These are phyloP conservation scores for Rhinocladiella similis DNA, from an alignment of 2,329 filamentous ascomycete genomes.

Conservation along the genomic window DNA sequence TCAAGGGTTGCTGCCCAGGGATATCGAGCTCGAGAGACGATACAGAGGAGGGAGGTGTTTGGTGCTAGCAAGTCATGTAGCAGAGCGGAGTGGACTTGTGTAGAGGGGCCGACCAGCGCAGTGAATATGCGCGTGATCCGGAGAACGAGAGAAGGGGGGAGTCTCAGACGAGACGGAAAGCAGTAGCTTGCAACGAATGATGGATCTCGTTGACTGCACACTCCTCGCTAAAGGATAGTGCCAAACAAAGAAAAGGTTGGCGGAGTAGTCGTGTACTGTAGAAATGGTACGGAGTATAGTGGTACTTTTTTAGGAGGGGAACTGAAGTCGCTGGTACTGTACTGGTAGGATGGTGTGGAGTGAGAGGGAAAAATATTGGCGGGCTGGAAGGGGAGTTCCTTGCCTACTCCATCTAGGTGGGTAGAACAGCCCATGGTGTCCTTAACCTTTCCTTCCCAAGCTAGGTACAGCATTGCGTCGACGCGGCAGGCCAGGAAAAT, in stretches of 20 bases:
- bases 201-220: conserved; percentile 19
- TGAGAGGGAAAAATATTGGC: conserved; percentile 1
- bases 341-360: background rate
- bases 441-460: background rate
- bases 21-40: conserved; percentile 1
- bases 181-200: conserved; percentile 19
- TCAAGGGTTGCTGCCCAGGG: background rate
- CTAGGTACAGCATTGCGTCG: background rate
- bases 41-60: background rate
- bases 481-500: no score
- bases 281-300: background rate
- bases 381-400: background rate
- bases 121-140: conserved; percentile 4
- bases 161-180: conserved; percentile 4
- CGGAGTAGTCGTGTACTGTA: background rate
- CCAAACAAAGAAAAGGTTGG: conserved; percentile 9
- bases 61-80: background rate
- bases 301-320: background rate
- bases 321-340: background rate
- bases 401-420: background rate
- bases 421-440: no score
- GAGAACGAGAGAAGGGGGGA: background rate
- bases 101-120: conserved; percentile 23
- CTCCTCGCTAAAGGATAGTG: conserved; percentile 22
- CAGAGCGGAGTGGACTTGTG: background rate